phyloP scores from a whole-genome alignment of 2,329 filamentous ascomycete species.

The Kalmusia sp. region DNA sequence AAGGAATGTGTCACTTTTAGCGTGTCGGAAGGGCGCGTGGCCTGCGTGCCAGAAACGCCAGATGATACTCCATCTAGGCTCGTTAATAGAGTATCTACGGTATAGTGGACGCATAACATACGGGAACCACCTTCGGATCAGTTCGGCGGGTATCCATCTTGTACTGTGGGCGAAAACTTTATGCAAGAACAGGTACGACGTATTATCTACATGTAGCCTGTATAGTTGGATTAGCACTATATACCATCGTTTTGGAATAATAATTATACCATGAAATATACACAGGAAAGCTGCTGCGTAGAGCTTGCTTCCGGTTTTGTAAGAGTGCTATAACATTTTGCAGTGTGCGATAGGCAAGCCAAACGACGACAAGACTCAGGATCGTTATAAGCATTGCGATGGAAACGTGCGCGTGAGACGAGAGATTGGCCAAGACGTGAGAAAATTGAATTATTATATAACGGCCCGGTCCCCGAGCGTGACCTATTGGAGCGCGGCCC shows the following conservation, averaged over 20 bases:
- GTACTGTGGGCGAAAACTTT: background rate
- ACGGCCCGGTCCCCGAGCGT: background rate
- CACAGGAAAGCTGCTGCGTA: background rate
- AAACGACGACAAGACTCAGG: background rate
- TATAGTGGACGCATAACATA: background rate
- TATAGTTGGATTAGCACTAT: background rate
- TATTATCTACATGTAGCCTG: background rate
- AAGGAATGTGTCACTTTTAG: background rate
- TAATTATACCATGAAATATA: background rate
- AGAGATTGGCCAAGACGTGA: background rate
- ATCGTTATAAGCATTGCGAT: background rate
- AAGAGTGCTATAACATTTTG: background rate
- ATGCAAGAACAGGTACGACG: background rate
- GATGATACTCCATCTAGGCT: background rate
- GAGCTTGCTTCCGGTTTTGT: background rate
- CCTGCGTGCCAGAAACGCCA: conserved; percentile 1
- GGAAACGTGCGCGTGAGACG: background rate
- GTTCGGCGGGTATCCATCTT: background rate
- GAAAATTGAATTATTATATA: background rate
- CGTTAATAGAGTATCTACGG: background rate
- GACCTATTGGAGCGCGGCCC: background rate
- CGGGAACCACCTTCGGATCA: background rate
- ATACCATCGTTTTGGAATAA: background rate
- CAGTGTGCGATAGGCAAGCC: background rate
- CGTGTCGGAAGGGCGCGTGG: background rate